A percentile compares a stretch with the other conserved stretches of the same genome.
Evolutionary conservation across 345 rosid genomes (phyloP).

Genomic region (Melaleuca quinquenervia): DNA sequence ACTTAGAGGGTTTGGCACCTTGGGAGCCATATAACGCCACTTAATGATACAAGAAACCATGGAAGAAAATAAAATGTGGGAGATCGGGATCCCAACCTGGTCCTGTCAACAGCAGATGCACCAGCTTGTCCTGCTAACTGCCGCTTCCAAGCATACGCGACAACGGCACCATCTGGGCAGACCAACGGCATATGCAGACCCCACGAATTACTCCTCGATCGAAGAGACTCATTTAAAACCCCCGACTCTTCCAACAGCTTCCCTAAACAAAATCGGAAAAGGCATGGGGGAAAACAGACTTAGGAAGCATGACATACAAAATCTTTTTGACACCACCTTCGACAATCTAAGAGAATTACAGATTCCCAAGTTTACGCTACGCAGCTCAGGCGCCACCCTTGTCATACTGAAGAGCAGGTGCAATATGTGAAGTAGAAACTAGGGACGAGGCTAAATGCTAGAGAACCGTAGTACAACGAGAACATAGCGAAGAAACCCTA

Average conservation of each 20-base stretch:
- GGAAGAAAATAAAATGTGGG: not conserved
- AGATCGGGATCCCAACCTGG: constrained; percentile 34
- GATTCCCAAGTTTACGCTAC: not conserved
- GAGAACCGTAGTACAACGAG: not conserved
- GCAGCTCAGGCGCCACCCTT: not conserved
- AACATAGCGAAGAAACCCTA: not conserved
- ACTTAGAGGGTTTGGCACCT: not conserved
- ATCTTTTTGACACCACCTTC: not conserved
- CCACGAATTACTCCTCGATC: constrained; percentile 79
- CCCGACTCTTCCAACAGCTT: constrained; percentile 85
- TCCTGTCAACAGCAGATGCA: constrained; percentile 95
- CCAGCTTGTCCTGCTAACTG: constrained; percentile 99
- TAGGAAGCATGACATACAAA: not conserved
- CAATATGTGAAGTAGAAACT: not conserved
- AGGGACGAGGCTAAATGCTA: no score
- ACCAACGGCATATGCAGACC: constrained; percentile 93
- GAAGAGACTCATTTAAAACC: constrained; percentile 65
- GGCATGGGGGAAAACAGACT: not conserved
- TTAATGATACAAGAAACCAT: not conserved
- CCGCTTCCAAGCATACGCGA: constrained; percentile 96
- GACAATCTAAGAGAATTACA: not conserved
- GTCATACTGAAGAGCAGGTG: not conserved
- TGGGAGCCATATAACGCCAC: not conserved
- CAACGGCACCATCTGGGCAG: constrained; percentile 96
- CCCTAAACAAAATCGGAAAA: constrained; percentile 28